These are phyloP conservation scores for Saitozyma sp. DNA, from an alignment of 768 basidiomycete genomes.

Conservation along the genomic window DNA sequence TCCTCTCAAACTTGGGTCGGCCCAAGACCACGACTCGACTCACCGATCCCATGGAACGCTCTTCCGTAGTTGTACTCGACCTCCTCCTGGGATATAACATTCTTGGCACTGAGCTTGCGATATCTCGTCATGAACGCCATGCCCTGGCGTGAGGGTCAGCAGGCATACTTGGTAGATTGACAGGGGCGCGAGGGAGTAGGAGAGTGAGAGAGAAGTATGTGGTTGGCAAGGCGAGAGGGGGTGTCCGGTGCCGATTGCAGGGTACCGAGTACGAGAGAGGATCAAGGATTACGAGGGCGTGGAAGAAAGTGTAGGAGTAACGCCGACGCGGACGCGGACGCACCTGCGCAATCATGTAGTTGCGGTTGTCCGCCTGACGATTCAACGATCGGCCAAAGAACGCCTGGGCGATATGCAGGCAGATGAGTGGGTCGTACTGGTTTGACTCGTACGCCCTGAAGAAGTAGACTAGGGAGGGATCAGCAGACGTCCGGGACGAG, in stretches of 20 bases:
- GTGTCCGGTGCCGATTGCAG: background rate
- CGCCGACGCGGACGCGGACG: constrained; percentile 4
- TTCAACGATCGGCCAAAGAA: constrained; percentile 90
- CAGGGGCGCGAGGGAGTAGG: background rate
- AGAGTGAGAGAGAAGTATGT: background rate
- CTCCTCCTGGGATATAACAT: constrained; percentile 56
- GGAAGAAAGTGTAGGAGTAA: background rate
- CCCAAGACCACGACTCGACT: constrained; percentile 21
- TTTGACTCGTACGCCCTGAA: constrained; percentile 84
- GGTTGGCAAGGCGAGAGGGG: background rate
- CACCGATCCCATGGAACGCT: constrained; percentile 89
- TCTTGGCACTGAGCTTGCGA: constrained; percentile 58
- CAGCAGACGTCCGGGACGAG: background rate
- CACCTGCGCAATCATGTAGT: constrained; percentile 80
- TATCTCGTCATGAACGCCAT: constrained; percentile 84
- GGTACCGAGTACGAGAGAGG: background rate
- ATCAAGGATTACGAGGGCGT: background rate
- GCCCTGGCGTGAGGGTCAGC: constrained; percentile 57
- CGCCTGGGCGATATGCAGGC: constrained; percentile 75
- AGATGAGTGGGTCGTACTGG: constrained; percentile 80
- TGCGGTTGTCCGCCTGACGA: constrained; percentile 88
- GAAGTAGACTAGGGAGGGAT: constrained; percentile 67
- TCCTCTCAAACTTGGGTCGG: background rate
- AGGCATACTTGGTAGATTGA: background rate
- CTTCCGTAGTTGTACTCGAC: constrained; percentile 92